Evolutionary conservation across 78 protist genomes (phyloP).

Genomic region (Guillardia theta): DNA sequence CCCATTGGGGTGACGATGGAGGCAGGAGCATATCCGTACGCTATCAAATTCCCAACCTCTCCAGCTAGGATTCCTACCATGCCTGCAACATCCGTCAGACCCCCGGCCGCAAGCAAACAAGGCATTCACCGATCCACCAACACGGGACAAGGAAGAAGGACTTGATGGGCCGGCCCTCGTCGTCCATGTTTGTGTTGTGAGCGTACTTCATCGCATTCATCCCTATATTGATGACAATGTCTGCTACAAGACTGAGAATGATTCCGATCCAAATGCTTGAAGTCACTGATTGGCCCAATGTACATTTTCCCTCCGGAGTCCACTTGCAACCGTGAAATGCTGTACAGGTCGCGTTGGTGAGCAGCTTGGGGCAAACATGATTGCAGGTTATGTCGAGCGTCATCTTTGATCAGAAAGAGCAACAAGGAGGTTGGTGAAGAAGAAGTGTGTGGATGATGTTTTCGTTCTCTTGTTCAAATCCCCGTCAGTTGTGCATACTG

Average conservation of each 20-base stretch:
- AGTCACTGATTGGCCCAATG: too few species aligned
- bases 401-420: too few species aligned
- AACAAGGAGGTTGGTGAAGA: too few species aligned
- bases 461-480: too few species aligned
- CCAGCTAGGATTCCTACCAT: not conserved
- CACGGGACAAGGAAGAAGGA: not conserved
- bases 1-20: constrained; percentile 43
- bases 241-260: not conserved
- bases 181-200: not conserved
- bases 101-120: too few species aligned
- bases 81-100: not conserved
- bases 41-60: constrained; percentile 42
- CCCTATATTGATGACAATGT: not conserved
- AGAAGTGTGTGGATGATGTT: too few species aligned
- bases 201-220: not conserved
- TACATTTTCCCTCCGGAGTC: too few species aligned
- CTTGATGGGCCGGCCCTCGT: not conserved
- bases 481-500: too few species aligned
- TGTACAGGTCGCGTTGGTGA: too few species aligned
- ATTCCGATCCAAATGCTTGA: not conserved
- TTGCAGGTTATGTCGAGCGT: too few species aligned
- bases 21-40: constrained; percentile 47
- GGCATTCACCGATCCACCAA: constrained; percentile 1
- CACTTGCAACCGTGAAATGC: too few species aligned
- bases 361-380: too few species aligned